A percentile compares a stretch with the other conserved stretches of the same genome.
Conservation (phyloP, 106 monocot species). For the Amphibolis antarctica region DNA sequence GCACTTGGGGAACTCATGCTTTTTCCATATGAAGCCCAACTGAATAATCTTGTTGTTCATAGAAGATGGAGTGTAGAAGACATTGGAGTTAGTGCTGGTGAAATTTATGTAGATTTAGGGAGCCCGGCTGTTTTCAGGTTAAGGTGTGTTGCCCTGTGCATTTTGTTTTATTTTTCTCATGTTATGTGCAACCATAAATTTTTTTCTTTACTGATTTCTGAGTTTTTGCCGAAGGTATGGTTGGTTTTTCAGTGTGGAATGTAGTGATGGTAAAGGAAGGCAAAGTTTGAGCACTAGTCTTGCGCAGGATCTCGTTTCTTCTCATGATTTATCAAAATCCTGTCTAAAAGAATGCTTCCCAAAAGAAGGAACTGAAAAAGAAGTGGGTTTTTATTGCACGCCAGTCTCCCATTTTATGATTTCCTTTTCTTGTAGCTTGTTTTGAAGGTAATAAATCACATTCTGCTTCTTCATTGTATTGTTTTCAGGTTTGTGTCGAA, state of each 20-base stretch:
- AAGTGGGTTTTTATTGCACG: background rate
- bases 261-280: background rate
- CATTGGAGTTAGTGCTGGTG: constrained; percentile 35
- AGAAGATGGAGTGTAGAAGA: constrained; percentile 65
- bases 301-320: background rate
- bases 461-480: background rate
- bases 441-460: too few species aligned
- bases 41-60: constrained; percentile 19
- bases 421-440: background rate
- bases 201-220: background rate
- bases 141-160: constrained; percentile 29
- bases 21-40: constrained; percentile 42
- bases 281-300: background rate
- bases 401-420: background rate
- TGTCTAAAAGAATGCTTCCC: background rate
- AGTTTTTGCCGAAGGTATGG: constrained; percentile 49
- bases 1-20: constrained; percentile 56
- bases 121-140: constrained; percentile 61
- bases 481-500: constrained; percentile 18
- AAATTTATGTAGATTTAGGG: constrained; percentile 50
- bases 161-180: background rate
- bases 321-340: background rate
- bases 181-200: background rate
- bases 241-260: constrained; percentile 37
- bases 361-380: background rate